Conservation (phyloP, 179 eudicot species). For the Beta macrorhiza region DNA sequence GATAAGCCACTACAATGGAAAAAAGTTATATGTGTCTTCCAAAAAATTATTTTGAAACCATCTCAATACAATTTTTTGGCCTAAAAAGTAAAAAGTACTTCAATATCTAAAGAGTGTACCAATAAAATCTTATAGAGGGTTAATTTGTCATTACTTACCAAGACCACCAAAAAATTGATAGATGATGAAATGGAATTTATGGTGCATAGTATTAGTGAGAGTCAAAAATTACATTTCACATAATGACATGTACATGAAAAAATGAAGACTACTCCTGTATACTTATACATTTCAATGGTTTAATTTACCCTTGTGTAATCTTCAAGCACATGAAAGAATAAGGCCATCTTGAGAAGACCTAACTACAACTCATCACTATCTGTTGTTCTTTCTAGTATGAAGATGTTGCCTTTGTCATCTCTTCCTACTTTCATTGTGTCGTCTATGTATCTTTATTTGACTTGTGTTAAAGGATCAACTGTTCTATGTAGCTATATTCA, state of each 20-base stretch:
- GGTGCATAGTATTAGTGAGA: background rate
- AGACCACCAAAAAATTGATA: background rate
- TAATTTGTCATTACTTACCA: no score
- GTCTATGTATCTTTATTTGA: constrained; percentile 61
- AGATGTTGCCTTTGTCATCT: constrained; percentile 80
- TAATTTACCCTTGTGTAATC: background rate
- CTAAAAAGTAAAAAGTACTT: no score
- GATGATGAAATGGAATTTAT: background rate
- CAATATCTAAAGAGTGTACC: no score
- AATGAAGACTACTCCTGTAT: constrained; percentile 1
- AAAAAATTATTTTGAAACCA: no score
- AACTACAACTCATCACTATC: constrained; percentile 15
- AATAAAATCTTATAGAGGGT: no score
- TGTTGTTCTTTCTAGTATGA: constrained; percentile 62
- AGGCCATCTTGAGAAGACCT: background rate
- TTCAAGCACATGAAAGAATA: background rate
- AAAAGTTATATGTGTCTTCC: no score
- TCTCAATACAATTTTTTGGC: no score
- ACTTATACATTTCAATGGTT: background rate
- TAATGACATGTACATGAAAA: constrained; percentile 4
- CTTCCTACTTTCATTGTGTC: constrained; percentile 77
- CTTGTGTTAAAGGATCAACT: constrained; percentile 33
- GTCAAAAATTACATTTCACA: background rate
- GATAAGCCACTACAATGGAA: no score
- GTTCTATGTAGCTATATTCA: background rate